Conservation (phyloP, 305 asterid species). For the Fraxinus latifolia region DNA sequence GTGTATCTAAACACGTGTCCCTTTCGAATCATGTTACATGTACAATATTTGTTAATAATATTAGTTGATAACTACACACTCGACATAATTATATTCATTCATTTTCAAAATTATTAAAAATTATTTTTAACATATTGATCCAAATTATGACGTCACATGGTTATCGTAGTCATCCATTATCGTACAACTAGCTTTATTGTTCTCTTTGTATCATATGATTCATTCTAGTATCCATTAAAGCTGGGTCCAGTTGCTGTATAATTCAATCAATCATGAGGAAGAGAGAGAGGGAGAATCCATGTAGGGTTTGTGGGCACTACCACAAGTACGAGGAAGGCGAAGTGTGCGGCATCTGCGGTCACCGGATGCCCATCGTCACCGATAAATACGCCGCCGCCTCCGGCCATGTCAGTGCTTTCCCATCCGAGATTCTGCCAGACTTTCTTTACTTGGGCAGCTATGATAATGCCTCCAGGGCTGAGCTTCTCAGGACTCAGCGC, state of each 20-base stretch:
- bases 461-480: constrained; percentile 80
- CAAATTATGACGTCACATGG: no score
- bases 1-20: no score
- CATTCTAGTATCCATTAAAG: background rate
- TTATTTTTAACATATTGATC: no score
- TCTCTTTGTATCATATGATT: background rate
- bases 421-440: constrained; percentile 85
- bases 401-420: constrained; percentile 64
- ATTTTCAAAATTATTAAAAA: no score
- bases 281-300: constrained; percentile 84
- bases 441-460: constrained; percentile 81
- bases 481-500: constrained; percentile 83
- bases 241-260: background rate
- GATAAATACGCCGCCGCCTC: constrained; percentile 41
- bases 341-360: constrained; percentile 82
- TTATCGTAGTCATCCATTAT: no score
- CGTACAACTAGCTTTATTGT: no score
- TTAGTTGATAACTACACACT: no score
- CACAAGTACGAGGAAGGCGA: constrained; percentile 94
- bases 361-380: constrained; percentile 54
- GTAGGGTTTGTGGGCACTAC: constrained; percentile 86
- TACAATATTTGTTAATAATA: no score
- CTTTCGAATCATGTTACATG: no score
- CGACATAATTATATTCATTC: no score
- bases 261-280: constrained; percentile 58